Evolutionary conservation across 768 basidiomycete genomes (phyloP), one percentile per base, ranked within the genome.

Genomic region (Leccinum aurantiacum): DNA sequence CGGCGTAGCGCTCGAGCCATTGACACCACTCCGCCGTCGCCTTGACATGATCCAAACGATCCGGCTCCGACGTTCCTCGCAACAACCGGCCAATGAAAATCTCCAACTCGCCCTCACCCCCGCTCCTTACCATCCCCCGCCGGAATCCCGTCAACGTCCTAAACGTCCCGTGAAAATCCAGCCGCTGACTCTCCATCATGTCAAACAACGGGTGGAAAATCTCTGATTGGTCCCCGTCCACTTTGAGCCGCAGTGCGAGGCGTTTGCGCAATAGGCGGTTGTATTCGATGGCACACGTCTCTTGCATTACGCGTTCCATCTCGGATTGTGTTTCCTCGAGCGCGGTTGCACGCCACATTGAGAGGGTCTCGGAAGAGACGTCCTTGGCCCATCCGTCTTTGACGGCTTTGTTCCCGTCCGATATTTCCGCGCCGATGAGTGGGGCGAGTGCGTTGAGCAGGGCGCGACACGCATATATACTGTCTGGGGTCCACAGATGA

Each of bases 121-220:
- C 69, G n/a, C 38, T 65, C 37, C 11, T 61, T 27, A 76, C 52
- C 63, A 76, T 58, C 15, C 33, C 65, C 19, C 87, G 82, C 15
- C 77, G 77, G 82, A 96, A 95, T 46, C 72, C 74, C 2, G 80
- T 77, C 9, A 99, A 78, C 4, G 72, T 77, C 25, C 96, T 85
- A 81, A 98, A 93, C 3, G 93, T 89, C 14, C 83, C 80, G 68
- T 94, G 87, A 75, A 94, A 96, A 75, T 98, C 97, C n/a, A 98
- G 79, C 53, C 79, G 77, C 63, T 94, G 84, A 2, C 73, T 71
- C 58, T 88, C 83, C 76, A 98, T 83, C 35, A 95, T 73, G 44
- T 84, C 78, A n/a, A 98, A 79, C 46, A 95, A 80, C 1, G 89
- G 88, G 8, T 80, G 80, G 62, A 88, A 78, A 46, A 95, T 69